phyloP scores from a whole-genome alignment of 2,329 filamentous ascomycete genomes.

The Didymella arachidicola region DNA sequence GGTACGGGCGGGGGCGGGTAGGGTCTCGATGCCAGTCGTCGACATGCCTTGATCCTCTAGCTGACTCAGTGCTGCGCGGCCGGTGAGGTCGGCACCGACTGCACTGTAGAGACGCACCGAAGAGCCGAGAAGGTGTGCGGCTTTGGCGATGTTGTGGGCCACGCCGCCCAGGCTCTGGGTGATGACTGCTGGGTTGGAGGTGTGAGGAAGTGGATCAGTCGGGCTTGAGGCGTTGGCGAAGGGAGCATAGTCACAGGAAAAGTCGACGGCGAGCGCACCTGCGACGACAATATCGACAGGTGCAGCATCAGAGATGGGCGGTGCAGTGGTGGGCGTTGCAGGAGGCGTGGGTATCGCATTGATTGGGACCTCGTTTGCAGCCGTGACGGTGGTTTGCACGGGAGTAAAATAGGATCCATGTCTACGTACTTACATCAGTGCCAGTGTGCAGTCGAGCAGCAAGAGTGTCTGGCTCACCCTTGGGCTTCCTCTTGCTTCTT shows the following conservation, averaged over 20 bases:
- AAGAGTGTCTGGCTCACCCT: conserved; percentile 50
- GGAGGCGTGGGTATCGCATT: conserved; percentile 27
- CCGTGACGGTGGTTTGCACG: conserved; percentile 25
- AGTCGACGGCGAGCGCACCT: conserved; percentile 87
- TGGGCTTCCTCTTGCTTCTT: conserved; percentile 42
- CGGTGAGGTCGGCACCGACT: conserved; percentile 80
- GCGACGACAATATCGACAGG: conserved; percentile 77
- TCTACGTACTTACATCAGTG: conserved; percentile 52
- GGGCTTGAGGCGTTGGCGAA: conserved; percentile 50
- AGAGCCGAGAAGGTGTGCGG: conserved; percentile 74
- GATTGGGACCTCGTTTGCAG: conserved; percentile 21
- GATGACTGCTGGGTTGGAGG: conserved; percentile 86
- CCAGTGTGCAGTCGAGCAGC: conserved; percentile 38
- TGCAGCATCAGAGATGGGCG: conserved; percentile 6
- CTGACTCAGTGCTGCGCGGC: conserved; percentile 73
- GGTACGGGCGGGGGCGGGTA: conserved; percentile 66
- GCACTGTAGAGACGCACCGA: conserved; percentile 79
- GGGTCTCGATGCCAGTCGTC: conserved; percentile 64
- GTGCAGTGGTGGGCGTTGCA: conserved; percentile 4
- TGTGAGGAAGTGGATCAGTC: conserved; percentile 66
- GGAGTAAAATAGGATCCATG: conserved; percentile 33
- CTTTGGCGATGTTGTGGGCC: conserved; percentile 88
- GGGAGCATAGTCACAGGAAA: conserved; percentile 79
- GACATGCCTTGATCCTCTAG: conserved; percentile 71
- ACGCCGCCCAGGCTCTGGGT: conserved; percentile 88